Conservation (phyloP, 805 yeast species). For the Kodamaea jinghongensis region DNA sequence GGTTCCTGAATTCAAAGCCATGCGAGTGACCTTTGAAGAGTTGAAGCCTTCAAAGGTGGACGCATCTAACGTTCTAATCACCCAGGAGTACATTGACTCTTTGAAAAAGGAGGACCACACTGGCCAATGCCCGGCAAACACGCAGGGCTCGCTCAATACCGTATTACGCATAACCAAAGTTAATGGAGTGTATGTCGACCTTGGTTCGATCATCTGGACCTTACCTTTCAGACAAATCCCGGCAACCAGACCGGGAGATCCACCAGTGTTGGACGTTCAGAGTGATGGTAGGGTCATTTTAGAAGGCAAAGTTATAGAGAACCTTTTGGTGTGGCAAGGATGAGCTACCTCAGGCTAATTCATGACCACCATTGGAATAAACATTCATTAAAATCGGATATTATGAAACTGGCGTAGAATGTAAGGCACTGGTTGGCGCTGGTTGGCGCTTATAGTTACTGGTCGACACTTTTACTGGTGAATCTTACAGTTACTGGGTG, state of each 20-base stretch:
- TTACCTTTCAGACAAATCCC: slow-evolving; percentile 17
- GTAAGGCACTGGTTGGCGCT: no score
- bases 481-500: no score
- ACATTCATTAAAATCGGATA: no score
- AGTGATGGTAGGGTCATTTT: slow-evolving; percentile 23
- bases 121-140: no score
- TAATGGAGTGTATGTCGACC: slow-evolving; percentile 30
- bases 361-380: no score
- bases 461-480: no score
- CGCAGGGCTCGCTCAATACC: slow-evolving; percentile 3
- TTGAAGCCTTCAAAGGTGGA: slow-evolving; percentile 42
- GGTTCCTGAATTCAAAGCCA: slow-evolving; percentile 40
- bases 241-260: slow-evolving; percentile 5
- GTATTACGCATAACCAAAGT: slow-evolving; percentile 28
- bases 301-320: slow-evolving; percentile 30
- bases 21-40: slow-evolving; percentile 48
- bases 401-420: no score
- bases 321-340: slow-evolving; percentile 25
- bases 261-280: slow-evolving; percentile 15
- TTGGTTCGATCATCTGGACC: slow-evolving; percentile 30
- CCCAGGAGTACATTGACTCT: slow-evolving; percentile 20
- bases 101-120: slow-evolving; percentile 11
- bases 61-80: slow-evolving; percentile 30
- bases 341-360: neutral
- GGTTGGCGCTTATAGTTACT: no score